A percentile compares a stretch with the other conserved stretches of the same genome.
Conservation (phyloP, 2,329 filamentous ascomycete genomes). For the Trichoderma citrinoviride region DNA sequence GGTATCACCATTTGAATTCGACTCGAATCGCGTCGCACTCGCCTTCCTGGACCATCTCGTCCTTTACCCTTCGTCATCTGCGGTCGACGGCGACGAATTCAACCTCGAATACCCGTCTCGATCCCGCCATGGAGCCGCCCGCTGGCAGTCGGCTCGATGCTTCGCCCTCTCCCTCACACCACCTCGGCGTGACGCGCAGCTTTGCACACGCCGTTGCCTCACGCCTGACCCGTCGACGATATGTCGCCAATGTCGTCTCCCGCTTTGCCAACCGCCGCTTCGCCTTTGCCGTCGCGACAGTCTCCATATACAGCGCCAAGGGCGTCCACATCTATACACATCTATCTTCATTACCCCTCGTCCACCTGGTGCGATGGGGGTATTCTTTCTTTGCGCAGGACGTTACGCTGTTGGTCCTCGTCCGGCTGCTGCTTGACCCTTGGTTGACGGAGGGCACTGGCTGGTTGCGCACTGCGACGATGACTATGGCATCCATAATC, state of each 20-base stretch:
- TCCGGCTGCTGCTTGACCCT: constrained; percentile 26
- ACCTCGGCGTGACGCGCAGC: constrained; percentile 9
- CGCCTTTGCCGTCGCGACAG: constrained; percentile 26
- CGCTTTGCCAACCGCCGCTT: constrained; percentile 22
- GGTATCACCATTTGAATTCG: neutral
- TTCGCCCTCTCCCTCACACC: constrained; percentile 1
- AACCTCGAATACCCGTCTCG: neutral
- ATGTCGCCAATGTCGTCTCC: neutral
- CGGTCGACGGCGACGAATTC: neutral
- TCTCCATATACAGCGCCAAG: constrained; percentile 28
- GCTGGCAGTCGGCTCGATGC: constrained; percentile 18
- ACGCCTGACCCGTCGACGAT: constrained; percentile 8
- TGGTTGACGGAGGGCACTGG: neutral
- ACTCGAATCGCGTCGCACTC: too few relatives aligned
- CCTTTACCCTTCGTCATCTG: neutral
- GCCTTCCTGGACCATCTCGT: neutral
- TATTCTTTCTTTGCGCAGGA: constrained; percentile 31
- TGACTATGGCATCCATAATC: constrained; percentile 18
- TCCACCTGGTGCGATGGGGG: constrained; percentile 26
- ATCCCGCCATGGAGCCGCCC: constrained; percentile 12
- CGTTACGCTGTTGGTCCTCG: constrained; percentile 24
- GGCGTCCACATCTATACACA: constrained; percentile 28
- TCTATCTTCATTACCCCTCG: constrained; percentile 23
- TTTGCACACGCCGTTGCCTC: constrained; percentile 12
- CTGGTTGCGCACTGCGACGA: constrained; percentile 5